These are phyloP conservation scores for Phialocephala sp. DNA, from an alignment of 2,329 filamentous ascomycete genomes.

Conservation along the genomic window DNA sequence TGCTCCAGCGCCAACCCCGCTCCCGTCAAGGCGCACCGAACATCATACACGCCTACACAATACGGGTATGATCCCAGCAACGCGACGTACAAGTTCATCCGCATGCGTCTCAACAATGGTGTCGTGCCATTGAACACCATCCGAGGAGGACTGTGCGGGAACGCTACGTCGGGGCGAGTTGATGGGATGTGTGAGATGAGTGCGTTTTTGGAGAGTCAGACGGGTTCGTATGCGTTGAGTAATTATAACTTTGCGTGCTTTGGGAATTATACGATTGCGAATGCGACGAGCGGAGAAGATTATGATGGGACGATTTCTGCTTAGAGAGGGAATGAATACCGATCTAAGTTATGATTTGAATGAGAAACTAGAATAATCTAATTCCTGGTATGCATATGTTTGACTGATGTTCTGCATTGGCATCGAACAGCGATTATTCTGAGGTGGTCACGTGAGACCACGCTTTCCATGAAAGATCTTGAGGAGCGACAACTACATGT, in stretches of 20 bases:
- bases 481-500: too few species aligned
- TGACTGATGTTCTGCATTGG: too few species aligned
- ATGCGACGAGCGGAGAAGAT: slow-evolving; percentile 47
- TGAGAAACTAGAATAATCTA: neutral
- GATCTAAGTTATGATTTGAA: neutral
- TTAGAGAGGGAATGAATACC: neutral
- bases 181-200: slow-evolving; percentile 53
- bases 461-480: too few species aligned
- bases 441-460: too few species aligned
- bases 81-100: slow-evolving; percentile 53
- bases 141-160: slow-evolving; percentile 51
- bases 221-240: slow-evolving; percentile 45
- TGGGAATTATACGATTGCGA: slow-evolving; percentile 51
- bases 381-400: neutral
- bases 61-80: slow-evolving; percentile 52
- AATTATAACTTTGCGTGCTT: slow-evolving; percentile 56
- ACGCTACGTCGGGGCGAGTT: slow-evolving; percentile 42
- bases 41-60: slow-evolving; percentile 49
- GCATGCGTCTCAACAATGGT: slow-evolving; percentile 56
- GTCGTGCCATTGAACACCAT: slow-evolving; percentile 54
- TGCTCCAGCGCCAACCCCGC: slow-evolving; percentile 50
- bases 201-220: slow-evolving; percentile 50
- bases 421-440: too few species aligned
- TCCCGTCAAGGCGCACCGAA: slow-evolving; percentile 47
- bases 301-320: slow-evolving; percentile 46